A percentile compares a stretch with the other conserved stretches of the same genome.
Conservation (phyloP, 2,329 filamentous ascomycete genomes). For the Rhexocercosporidium sp. region DNA sequence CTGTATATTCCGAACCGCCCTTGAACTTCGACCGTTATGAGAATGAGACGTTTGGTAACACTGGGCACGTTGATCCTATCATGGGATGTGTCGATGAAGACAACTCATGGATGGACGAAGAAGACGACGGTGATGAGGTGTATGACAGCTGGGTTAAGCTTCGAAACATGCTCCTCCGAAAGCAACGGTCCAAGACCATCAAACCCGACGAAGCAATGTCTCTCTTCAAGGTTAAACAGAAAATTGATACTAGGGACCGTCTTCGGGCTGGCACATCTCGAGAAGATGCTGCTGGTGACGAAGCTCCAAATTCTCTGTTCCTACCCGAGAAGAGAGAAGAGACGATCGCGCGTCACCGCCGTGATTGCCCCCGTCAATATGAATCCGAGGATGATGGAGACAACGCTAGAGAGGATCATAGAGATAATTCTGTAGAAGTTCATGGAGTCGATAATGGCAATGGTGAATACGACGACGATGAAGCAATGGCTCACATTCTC, state of each 20-base stretch:
- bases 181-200: conserved; percentile 13
- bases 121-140: conserved; percentile 20
- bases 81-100: conserved; percentile 19
- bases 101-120: conserved; percentile 31
- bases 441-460: not conserved
- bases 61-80: not conserved
- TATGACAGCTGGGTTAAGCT: conserved; percentile 10
- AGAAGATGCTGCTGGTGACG: not conserved
- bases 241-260: conserved; percentile 13
- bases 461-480: not conserved
- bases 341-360: not conserved
- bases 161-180: conserved; percentile 10
- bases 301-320: conserved; percentile 27
- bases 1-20: not conserved
- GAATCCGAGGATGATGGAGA: conserved; percentile 7
- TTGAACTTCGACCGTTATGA: not conserved
- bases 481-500: conserved; percentile 19
- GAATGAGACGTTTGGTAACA: not conserved
- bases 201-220: conserved; percentile 11
- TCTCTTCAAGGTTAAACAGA: conserved; percentile 19
- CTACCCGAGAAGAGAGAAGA: conserved; percentile 21
- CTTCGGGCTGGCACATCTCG: not conserved
- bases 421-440: too few relatives aligned
- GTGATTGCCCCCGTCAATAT: not conserved
- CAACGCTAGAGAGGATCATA: not conserved